Conservation (phyloP, 495 filamentous ascomycete genomes). For the Chaetomium fimeti region DNA sequence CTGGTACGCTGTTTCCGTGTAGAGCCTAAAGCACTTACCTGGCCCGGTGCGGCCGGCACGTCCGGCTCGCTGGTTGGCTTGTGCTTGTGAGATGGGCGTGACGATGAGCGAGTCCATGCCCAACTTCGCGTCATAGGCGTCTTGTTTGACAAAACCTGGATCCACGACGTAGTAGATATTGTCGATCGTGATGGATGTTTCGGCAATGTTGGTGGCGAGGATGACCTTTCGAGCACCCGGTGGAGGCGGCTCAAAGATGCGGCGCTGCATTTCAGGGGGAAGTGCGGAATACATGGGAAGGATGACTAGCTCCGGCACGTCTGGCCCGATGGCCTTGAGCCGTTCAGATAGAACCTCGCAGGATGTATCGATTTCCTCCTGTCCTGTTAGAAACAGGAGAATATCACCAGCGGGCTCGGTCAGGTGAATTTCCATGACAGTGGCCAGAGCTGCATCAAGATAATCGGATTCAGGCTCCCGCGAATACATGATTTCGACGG, state of each 20-base stretch:
- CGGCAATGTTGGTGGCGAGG: not conserved
- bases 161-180: not conserved
- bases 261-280: not conserved
- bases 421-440: not conserved
- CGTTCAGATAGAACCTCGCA: not conserved
- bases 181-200: not conserved
- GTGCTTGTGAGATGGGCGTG: not conserved
- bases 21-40: not conserved
- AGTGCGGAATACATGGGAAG: no score
- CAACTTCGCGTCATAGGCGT: not conserved
- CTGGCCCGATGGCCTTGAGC: no score
- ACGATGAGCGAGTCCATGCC: conserved; percentile 1
- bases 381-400: not conserved
- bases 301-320: no score
- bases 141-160: not conserved
- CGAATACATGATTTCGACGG: not conserved
- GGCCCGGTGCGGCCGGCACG: not conserved
- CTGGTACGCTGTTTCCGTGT: not conserved
- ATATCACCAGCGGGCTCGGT: not conserved
- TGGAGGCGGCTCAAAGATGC: not conserved
- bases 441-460: not conserved
- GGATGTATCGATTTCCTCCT: not conserved
- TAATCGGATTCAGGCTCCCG: not conserved
- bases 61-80: not conserved
- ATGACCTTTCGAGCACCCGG: not conserved